Evolutionary conservation across 2,329 filamentous ascomycete genomes (phyloP).

Genomic region (Juglanconis juglandina): DNA sequence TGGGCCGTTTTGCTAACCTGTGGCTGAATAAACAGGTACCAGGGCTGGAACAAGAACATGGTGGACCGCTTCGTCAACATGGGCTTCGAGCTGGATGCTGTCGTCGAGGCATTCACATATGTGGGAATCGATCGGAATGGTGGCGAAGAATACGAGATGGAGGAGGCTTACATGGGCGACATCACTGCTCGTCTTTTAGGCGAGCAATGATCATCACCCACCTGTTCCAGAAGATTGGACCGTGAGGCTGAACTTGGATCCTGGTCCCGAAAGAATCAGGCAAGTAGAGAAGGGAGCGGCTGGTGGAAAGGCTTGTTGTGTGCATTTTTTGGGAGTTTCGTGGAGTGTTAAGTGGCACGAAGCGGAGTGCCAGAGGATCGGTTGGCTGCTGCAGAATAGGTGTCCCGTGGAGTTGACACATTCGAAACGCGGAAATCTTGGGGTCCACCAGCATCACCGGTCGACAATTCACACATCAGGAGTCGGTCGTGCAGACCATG

Average conservation of each 20-base stretch:
- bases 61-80: conserved; percentile 82
- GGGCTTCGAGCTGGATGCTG: conserved; percentile 86
- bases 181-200: conserved; percentile 81
- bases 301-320: background rate
- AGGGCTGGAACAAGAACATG: conserved; percentile 80
- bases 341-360: background rate
- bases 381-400: background rate
- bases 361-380: background rate
- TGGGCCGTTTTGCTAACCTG: no score
- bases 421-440: background rate
- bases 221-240: background rate
- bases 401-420: background rate
- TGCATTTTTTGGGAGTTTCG: background rate
- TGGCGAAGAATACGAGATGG: conserved; percentile 79
- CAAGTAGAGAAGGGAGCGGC: background rate
- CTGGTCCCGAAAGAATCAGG: conserved; percentile 7
- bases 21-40: conserved; percentile 55
- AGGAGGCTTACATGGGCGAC: conserved; percentile 86
- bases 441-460: background rate
- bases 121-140: conserved; percentile 76
- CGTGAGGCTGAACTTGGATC: background rate
- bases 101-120: conserved; percentile 78
- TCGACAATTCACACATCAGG: background rate
- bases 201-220: conserved; percentile 51
- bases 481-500: background rate